phyloP scores from a whole-genome alignment of 805 yeast species.

The Candida dajiaensis region DNA sequence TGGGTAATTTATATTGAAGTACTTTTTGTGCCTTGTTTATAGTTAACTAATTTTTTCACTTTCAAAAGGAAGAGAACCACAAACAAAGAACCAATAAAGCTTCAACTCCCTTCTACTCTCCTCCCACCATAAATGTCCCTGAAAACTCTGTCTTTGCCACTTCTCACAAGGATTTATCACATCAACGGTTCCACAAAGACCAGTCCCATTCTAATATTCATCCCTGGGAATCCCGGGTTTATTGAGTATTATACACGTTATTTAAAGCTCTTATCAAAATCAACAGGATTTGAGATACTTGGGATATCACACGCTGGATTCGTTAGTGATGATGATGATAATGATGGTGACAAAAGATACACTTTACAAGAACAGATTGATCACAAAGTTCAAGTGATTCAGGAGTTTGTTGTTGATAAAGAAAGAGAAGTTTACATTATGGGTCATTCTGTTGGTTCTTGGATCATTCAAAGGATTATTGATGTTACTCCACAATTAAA shows the following conservation, averaged over 20 bases:
- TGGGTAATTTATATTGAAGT: too few species aligned
- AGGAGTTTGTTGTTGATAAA: conserved; percentile 25
- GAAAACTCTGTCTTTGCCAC: background rate
- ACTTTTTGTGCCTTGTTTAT: too few species aligned
- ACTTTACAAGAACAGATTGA: conserved; percentile 49
- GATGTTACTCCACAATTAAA: conserved; percentile 19
- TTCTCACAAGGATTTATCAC: conserved; percentile 2
- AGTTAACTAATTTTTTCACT: background rate
- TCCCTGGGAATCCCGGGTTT: conserved; percentile 80
- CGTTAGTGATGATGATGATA: conserved; percentile 9
- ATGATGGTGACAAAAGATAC: conserved; percentile 21
- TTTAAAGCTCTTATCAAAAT: conserved; percentile 36
- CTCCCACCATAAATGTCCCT: background rate
- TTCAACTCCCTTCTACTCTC: too few species aligned
- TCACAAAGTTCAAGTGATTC: conserved; percentile 51
- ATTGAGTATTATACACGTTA: conserved; percentile 58
- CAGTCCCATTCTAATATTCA: conserved; percentile 40
- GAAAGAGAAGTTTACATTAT: conserved; percentile 38
- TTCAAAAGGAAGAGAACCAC: too few species aligned
- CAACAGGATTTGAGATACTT: conserved; percentile 44
- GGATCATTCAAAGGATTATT: conserved; percentile 50
- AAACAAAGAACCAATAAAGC: background rate
- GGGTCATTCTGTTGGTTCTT: conserved; percentile 73
- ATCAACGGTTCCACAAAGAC: background rate
- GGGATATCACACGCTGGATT: conserved; percentile 67